A percentile compares a stretch with the other conserved stretches of the same genome.
Conservation (phyloP, 2,329 filamentous ascomycete genomes). For the Cladorrhinum sp. region DNA sequence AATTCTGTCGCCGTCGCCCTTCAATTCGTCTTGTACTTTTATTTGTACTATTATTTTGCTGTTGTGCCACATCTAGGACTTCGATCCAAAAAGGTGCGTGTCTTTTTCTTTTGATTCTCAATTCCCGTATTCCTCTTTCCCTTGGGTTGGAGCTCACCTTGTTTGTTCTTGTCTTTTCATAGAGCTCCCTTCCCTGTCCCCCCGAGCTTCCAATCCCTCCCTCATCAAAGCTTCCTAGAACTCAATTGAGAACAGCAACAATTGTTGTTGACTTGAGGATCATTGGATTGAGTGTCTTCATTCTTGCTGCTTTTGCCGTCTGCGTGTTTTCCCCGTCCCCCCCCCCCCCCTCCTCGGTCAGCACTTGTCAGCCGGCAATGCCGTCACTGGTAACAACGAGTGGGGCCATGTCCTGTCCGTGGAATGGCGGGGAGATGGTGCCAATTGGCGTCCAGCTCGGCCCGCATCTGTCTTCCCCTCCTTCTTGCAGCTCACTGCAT, state of each 20-base stretch:
- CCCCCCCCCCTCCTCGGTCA: not conserved
- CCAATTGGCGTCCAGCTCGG: conserved; percentile 18
- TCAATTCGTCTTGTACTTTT: conserved; percentile 23
- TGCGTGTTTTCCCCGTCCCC: not conserved
- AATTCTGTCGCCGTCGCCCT: conserved; percentile 8
- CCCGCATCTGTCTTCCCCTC: conserved; percentile 13
- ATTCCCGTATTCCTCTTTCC: not conserved
- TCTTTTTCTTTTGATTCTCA: not conserved
- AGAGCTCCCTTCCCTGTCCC: not conserved
- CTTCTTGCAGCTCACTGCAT: not conserved
- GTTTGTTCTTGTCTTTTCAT: not conserved
- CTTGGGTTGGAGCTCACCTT: not conserved
- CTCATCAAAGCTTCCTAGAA: not conserved
- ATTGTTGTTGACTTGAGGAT: no score
- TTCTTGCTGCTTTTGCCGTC: not conserved
- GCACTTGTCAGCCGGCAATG: conserved; percentile 6
- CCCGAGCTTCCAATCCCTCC: not conserved
- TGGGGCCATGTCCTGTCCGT: not conserved
- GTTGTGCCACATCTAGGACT: conserved; percentile 1
- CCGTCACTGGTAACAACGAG: not conserved
- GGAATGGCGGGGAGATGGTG: conserved; percentile 3
- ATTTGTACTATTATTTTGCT: conserved; percentile 16
- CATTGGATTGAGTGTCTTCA: not conserved
- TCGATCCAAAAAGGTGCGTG: conserved; percentile 17
- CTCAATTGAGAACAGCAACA: not conserved